Evolutionary conservation across 805 yeast genomes (phyloP).

Genomic region (Starmerella tilneyi): DNA sequence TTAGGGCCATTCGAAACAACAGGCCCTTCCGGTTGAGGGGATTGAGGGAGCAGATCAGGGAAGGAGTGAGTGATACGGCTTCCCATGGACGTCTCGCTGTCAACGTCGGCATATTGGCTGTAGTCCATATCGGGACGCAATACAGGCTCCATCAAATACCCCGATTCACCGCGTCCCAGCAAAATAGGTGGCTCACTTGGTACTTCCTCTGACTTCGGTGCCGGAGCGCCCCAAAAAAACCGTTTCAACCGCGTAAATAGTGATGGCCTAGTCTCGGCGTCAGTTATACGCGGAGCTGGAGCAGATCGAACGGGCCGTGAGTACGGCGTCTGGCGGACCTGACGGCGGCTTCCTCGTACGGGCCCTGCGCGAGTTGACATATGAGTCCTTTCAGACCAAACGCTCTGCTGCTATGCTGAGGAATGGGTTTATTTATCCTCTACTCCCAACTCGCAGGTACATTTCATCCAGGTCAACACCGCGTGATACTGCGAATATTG

Average conservation of each 20-base stretch:
- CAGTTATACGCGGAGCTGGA: background rate
- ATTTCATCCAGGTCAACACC: too few relatives aligned
- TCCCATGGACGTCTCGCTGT: slow-evolving; percentile 5
- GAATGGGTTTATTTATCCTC: background rate
- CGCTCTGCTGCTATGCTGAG: background rate
- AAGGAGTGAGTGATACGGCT: slow-evolving; percentile 8
- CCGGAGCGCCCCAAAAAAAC: slow-evolving; percentile 13
- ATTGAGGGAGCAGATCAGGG: too few relatives aligned
- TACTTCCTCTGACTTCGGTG: background rate
- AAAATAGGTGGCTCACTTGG: slow-evolving; percentile 1
- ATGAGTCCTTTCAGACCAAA: background rate
- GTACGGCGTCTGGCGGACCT: slow-evolving; percentile 8
- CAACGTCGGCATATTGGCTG: background rate
- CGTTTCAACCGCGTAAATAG: slow-evolving; percentile 14
- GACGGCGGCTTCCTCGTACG: slow-evolving; percentile 6
- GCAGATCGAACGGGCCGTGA: slow-evolving; percentile 5
- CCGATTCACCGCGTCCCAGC: background rate
- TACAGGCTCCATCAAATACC: too few relatives aligned
- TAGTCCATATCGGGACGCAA: too few relatives aligned
- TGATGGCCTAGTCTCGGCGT: slow-evolving; percentile 3
- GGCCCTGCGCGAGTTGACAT: slow-evolving; percentile 4
- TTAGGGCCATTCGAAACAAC: slow-evolving; percentile 34
- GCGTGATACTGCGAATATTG: too few relatives aligned
- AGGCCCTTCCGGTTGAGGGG: too few relatives aligned
- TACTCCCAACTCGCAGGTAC: background rate